A percentile compares a stretch with the other conserved stretches of the same genome.
Conservation (phyloP, 148 eudicot species). For the Talinum fruticosum region DNA sequence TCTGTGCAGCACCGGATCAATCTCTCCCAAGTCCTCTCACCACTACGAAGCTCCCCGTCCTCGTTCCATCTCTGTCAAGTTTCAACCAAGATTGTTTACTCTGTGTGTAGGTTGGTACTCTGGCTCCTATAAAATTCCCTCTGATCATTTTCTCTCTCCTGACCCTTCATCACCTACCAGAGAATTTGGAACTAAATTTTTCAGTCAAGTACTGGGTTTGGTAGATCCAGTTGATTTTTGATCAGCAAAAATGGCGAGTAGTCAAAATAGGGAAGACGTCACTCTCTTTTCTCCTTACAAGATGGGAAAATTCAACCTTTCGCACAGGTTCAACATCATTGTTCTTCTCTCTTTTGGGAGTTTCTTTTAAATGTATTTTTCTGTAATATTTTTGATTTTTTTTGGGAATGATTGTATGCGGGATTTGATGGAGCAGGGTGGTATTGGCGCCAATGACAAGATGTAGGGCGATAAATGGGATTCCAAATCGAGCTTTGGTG, state of each 20-base stretch:
- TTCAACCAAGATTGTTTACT: not conserved
- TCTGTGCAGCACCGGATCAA: not conserved
- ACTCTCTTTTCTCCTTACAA: conserved; percentile 75
- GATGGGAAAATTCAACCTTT: conserved; percentile 67
- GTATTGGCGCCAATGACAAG: conserved; percentile 97
- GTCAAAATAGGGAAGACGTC: conserved; percentile 15
- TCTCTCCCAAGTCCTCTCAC: not conserved
- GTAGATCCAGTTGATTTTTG: not conserved
- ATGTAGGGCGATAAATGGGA: conserved; percentile 72
- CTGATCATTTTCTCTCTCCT: not conserved
- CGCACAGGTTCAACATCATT: conserved; percentile 52
- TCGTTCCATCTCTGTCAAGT: not conserved
- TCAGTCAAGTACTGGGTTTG: not conserved
- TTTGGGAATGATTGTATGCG: not conserved
- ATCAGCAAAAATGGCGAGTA: conserved; percentile 18
- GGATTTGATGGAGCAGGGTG: conserved; percentile 44
- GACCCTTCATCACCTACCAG: not conserved
- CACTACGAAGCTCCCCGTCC: not conserved
- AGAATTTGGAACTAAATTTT: too few species aligned
- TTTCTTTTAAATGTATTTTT: not conserved
- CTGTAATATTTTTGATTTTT: not conserved
- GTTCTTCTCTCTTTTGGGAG: not conserved
- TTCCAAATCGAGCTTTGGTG: conserved; percentile 53
- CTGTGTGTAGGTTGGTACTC: not conserved
- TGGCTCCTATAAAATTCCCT: not conserved